Percentiles rank a stretch among this genome's conserved stretches.
Conservation (phyloP, 495 filamentous ascomycete genomes). For the Penicillium pulvis region DNA sequence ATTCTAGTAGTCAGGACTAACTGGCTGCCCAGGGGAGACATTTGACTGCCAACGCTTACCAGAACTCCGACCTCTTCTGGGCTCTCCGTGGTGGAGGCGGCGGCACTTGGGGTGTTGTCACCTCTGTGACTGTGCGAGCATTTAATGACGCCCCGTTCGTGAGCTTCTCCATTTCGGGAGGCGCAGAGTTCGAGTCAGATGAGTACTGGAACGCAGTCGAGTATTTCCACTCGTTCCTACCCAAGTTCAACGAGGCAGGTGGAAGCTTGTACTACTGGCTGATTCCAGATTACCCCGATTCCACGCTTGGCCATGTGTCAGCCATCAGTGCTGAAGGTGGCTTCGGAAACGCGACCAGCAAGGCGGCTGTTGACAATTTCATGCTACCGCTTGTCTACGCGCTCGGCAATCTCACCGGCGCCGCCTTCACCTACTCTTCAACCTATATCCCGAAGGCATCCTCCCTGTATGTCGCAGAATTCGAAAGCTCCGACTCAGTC, state of each 20-base stretch:
- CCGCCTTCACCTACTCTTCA: neutral
- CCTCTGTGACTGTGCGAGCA: conserved; percentile 36
- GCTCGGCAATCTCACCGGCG: neutral
- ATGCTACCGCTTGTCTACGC: neutral
- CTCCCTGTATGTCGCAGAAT: neutral
- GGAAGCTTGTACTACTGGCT: conserved; percentile 42
- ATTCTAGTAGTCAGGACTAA: neutral
- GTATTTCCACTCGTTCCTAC: conserved; percentile 31
- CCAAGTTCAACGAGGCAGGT: conserved; percentile 32
- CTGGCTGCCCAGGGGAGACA: conserved; percentile 38
- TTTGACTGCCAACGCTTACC: conserved; percentile 38
- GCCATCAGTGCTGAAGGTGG: neutral
- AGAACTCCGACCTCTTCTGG: conserved; percentile 58
- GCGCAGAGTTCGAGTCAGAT: neutral
- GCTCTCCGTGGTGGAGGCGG: conserved; percentile 49
- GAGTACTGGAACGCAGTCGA: conserved; percentile 39
- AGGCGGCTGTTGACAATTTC: neutral
- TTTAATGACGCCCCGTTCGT: neutral
- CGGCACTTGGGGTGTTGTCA: conserved; percentile 54
- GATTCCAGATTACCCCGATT: conserved; percentile 17
- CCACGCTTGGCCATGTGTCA: neutral
- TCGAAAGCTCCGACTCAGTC: neutral
- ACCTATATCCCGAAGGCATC: neutral
- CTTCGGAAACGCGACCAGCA: neutral
- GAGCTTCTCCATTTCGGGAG: neutral